Evolutionary conservation across 2,329 filamentous ascomycete genomes (phyloP).

Genomic region (Phaeosphaeria sp.): DNA sequence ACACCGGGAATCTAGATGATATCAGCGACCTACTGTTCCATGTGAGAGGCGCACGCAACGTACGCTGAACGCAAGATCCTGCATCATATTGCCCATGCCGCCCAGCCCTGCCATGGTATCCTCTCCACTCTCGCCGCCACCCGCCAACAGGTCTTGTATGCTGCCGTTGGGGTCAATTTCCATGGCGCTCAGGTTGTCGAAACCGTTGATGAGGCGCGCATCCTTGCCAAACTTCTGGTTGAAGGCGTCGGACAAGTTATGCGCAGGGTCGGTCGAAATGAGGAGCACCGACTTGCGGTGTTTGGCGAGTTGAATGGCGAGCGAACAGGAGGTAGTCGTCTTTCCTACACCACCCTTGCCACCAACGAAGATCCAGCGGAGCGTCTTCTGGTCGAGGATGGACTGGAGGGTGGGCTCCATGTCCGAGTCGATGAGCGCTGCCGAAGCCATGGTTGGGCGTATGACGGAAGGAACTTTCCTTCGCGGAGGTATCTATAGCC

Average conservation of each 20-base stretch:
- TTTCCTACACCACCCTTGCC: conserved; percentile 99
- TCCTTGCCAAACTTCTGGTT: conserved; percentile 99
- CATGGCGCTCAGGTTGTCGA: conserved; percentile 95
- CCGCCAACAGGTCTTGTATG: conserved; percentile 90
- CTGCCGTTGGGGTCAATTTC: conserved; percentile 98
- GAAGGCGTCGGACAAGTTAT: conserved; percentile 98
- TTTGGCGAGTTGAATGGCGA: conserved; percentile 95
- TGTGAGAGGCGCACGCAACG: conserved; percentile 38
- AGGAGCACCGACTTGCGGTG: conserved; percentile 94
- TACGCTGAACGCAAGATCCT: conserved; percentile 95
- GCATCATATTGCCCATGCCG: conserved; percentile 93
- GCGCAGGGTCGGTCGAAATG: conserved; percentile 97
- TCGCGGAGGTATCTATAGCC: neutral
- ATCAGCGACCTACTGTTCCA: conserved; percentile 5
- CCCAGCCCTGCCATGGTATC: conserved; percentile 73
- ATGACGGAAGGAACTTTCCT: neutral
- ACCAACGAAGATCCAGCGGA: conserved; percentile 99
- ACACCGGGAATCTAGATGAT: conserved; percentile 85
- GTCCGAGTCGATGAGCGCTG: conserved; percentile 62
- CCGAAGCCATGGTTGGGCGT: conserved; percentile 43
- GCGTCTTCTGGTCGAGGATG: conserved; percentile 91
- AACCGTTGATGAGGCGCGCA: conserved; percentile 88
- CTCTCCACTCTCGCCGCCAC: conserved; percentile 73
- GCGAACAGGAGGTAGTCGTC: conserved; percentile 98
- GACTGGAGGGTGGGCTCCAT: conserved; percentile 94